Evolutionary conservation across 331 rosid genomes (phyloP), one percentile per base, ranked within the genome.

Genomic region (Cydonia oblonga): DNA sequence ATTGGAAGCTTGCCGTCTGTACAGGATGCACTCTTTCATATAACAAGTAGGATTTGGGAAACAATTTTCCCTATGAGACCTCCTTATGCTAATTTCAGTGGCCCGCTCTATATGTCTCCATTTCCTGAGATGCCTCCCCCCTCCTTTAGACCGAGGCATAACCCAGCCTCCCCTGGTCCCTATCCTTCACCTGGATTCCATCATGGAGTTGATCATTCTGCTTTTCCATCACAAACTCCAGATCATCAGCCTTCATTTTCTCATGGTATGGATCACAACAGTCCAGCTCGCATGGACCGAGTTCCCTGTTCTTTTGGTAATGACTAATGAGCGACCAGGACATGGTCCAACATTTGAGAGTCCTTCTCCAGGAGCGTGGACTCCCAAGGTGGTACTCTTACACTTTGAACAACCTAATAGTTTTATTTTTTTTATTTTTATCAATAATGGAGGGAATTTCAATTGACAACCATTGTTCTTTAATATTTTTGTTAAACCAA

Each of bases 1-100:
- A 82, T 78, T 57, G 97, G 97, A 69, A 85, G 66, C 77, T 20
- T 85, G 68, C 95, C 85, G 66, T 86, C 87, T 70, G 97, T 92
- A 49, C 97, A 88, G 84, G 97, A 89, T 74, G 97, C 97, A 38
- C 82, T 92, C 80, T 92, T 85, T 85, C 93, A 87, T 69, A 85
- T 89, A 80, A 89, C 96, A 66, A 61, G 90, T 74, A 84, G 96
- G 63, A 83, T 92, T 51, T 84, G 97, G 65, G 97, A 92, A 82
- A 85, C 90, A 71, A 86, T 89, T 73, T 86, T 89, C 83, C 92
- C 93, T 26, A 42, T 83, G 69, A 87, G 72, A 79, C 73, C 79
- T 24, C 83, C 85, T 25, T 84, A 81, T 81, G 87, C 96, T 76
- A 92, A 89, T 79, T 87, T 83, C 77, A 65, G 79, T 72, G 80